phyloP scores from a whole-genome alignment of 2,329 filamentous ascomycete species.

The Chrysoporthe austroafricana region DNA sequence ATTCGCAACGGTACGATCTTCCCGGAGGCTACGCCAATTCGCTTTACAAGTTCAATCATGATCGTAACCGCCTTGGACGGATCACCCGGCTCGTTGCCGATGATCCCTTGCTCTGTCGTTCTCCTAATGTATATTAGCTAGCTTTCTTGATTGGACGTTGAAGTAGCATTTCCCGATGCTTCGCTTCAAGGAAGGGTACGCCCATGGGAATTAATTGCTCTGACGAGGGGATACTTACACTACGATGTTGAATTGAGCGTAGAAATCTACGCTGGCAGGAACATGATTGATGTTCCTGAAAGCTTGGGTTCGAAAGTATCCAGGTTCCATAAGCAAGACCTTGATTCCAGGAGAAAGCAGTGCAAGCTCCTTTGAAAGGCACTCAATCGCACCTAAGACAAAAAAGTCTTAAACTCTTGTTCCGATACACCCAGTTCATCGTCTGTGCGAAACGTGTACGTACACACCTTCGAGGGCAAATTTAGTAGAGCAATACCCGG shows the following conservation, averaged over 20 bases:
- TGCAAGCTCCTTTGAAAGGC: slow-evolving; percentile 39
- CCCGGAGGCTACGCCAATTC: slow-evolving; percentile 43
- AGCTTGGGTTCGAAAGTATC: slow-evolving; percentile 47
- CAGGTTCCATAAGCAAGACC: slow-evolving; percentile 45
- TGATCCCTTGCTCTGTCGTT: slow-evolving; percentile 25
- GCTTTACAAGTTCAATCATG: slow-evolving; percentile 58
- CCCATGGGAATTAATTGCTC: no score
- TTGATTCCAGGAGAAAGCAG: slow-evolving; percentile 39
- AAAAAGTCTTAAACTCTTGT: not conserved
- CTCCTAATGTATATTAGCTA: no score
- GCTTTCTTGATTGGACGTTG: no score
- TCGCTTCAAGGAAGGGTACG: no score
- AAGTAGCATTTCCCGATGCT: no score
- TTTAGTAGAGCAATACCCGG: slow-evolving; percentile 39
- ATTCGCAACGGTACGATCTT: slow-evolving; percentile 49
- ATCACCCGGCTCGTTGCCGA: slow-evolving; percentile 52
- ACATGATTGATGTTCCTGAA: slow-evolving; percentile 42
- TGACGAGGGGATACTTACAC: slow-evolving; percentile 17
- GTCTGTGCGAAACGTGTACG: no score
- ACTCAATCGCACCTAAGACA: slow-evolving; percentile 36
- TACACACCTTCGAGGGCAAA: slow-evolving; percentile 38
- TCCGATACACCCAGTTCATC: not conserved
- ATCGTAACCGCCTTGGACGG: slow-evolving; percentile 49
- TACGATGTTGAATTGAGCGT: slow-evolving; percentile 38
- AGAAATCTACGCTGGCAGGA: slow-evolving; percentile 33